These are phyloP conservation scores for Leptodermis oblonga DNA, from an alignment of 257 asterid genomes.

Conservation along the genomic window DNA sequence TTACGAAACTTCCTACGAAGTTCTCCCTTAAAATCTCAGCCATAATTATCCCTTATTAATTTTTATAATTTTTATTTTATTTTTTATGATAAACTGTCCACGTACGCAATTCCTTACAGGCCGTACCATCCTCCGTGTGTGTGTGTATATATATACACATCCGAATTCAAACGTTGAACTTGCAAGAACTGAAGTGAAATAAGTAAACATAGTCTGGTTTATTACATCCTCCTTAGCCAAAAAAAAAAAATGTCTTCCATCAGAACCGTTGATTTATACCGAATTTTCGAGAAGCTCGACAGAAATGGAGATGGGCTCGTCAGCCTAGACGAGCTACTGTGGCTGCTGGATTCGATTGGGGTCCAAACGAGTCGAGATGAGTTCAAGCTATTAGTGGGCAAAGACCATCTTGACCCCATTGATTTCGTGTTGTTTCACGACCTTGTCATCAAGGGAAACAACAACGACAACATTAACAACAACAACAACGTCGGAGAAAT, in stretches of 20 bases:
- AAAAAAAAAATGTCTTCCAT: background rate
- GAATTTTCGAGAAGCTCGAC: slow-evolving; percentile 8
- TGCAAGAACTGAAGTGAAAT: background rate
- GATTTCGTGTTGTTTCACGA: slow-evolving; percentile 10
- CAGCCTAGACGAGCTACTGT: slow-evolving; percentile 4
- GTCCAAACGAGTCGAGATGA: background rate
- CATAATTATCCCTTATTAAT: too few species aligned
- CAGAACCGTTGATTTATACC: background rate
- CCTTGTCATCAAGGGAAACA: background rate
- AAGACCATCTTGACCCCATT: slow-evolving; percentile 1
- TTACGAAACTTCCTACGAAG: too few species aligned
- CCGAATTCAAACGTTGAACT: background rate
- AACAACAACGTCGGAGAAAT: background rate
- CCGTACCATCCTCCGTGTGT: background rate
- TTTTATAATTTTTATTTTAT: too few species aligned
- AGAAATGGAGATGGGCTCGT: slow-evolving; percentile 6
- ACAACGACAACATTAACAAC: background rate
- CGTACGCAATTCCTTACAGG: too few species aligned
- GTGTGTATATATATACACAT: too few species aligned
- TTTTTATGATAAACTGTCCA: too few species aligned
- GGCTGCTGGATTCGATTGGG: background rate
- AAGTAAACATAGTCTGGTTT: too few species aligned
- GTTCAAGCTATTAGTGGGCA: background rate
- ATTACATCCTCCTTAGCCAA: background rate
- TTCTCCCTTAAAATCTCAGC: too few species aligned